Percentiles rank a stretch among this genome's conserved stretches.
phyloP scores from a whole-genome alignment of 2,329 filamentous ascomycete species.

The Phialophora expanda region DNA sequence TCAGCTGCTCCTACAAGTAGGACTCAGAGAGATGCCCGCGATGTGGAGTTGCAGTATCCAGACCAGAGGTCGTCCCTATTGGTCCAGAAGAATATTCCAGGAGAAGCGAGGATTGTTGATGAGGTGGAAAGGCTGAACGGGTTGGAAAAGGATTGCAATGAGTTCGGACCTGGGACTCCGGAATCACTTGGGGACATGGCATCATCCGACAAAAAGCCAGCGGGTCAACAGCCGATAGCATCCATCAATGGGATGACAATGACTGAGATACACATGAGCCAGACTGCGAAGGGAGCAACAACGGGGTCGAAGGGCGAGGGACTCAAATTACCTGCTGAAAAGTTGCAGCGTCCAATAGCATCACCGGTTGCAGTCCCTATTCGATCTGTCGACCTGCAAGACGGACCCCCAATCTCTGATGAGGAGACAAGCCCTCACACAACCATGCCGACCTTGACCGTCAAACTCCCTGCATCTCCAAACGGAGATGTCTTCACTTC shows the following conservation, averaged over 20 bases:
- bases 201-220: not conserved
- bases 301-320: constrained; percentile 43
- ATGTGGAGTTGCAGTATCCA: not conserved
- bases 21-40: not conserved
- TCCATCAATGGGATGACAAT: not conserved
- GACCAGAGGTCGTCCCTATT: constrained; percentile 24
- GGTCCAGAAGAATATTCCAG: not conserved
- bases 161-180: not conserved
- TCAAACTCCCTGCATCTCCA: not conserved
- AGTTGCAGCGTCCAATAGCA: constrained; percentile 61
- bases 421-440: constrained; percentile 7
- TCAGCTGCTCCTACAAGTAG: not conserved
- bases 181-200: not conserved
- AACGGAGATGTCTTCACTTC: constrained; percentile 29
- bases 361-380: constrained; percentile 61
- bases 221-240: not conserved
- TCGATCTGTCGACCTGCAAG: constrained; percentile 47
- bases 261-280: not conserved
- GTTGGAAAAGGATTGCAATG: not conserved
- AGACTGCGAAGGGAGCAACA: not conserved
- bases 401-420: constrained; percentile 42
- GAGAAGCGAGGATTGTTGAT: not conserved
- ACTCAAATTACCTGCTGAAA: constrained; percentile 59
- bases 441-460: not conserved
- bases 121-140: not conserved